Conservation (phyloP, 1,284 basidiomycete genomes). For the Moesziomyces parantarcticus region DNA sequence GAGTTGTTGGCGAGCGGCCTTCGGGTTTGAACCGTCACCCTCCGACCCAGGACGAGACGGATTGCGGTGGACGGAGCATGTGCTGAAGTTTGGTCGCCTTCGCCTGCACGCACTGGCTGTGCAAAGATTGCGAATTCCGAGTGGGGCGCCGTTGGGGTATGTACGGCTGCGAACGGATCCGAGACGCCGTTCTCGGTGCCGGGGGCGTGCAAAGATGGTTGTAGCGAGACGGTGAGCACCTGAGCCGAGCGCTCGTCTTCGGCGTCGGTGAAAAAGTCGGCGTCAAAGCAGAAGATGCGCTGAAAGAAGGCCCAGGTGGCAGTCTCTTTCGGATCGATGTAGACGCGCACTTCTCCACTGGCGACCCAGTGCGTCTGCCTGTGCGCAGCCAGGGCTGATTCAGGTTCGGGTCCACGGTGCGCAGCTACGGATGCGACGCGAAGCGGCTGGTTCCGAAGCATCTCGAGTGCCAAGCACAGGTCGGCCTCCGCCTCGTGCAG, state of each 20-base stretch:
- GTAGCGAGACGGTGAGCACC: conserved; percentile 28
- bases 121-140: conserved; percentile 49
- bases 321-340: conserved; percentile 46
- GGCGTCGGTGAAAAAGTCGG: conserved; percentile 32
- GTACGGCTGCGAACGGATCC: conserved; percentile 16
- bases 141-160: conserved; percentile 9
- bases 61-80: conserved; percentile 10
- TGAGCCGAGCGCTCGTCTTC: conserved; percentile 20
- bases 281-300: conserved; percentile 52
- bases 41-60: conserved; percentile 39
- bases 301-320: conserved; percentile 58
- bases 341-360: conserved; percentile 42
- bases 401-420: conserved; percentile 12
- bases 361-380: conserved; percentile 32
- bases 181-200: conserved; percentile 1
- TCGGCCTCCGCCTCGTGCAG: conserved; percentile 54
- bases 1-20: not conserved
- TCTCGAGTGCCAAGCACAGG: conserved; percentile 62
- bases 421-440: conserved; percentile 24
- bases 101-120: conserved; percentile 8
- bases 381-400: not conserved
- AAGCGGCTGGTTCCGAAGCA: conserved; percentile 62
- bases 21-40: conserved; percentile 12
- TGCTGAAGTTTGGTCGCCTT: conserved; percentile 3
- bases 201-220: conserved; percentile 15